Percentiles rank a stretch among this genome's conserved stretches.
phyloP scores from a whole-genome alignment of 139 green algal species.

The Volvox reticuliferus region DNA sequence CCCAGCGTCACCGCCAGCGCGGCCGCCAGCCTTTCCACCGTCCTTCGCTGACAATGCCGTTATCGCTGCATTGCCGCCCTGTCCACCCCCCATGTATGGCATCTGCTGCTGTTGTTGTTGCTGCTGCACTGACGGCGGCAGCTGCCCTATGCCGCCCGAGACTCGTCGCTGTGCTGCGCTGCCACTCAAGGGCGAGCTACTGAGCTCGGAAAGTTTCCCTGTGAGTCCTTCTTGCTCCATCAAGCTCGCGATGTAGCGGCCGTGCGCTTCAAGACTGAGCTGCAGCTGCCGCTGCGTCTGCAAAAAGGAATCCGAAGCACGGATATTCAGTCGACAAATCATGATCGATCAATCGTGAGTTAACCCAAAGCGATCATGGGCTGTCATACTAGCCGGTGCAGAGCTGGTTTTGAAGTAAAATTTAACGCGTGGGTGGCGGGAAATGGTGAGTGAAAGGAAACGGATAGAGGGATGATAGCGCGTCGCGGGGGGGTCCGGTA shows the following conservation, averaged over 20 bases:
- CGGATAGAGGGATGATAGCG: too few relatives aligned
- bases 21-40: neutral
- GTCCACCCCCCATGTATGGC: neutral
- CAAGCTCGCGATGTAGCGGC: constrained; percentile 87
- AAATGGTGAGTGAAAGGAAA: too few relatives aligned
- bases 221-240: constrained; percentile 68
- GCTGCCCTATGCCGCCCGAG: neutral
- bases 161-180: neutral
- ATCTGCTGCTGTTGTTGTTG: neutral
- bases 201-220: neutral
- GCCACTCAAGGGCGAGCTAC: neutral
- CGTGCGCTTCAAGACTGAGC: constrained; percentile 91
- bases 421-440: too few relatives aligned
- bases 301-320: too few relatives aligned
- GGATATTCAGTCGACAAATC: too few relatives aligned
- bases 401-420: too few relatives aligned
- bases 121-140: neutral
- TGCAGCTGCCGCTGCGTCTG: constrained; percentile 93
- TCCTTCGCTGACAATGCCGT: neutral
- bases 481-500: too few relatives aligned
- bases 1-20: neutral
- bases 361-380: too few relatives aligned
- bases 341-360: too few relatives aligned
- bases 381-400: too few relatives aligned
- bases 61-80: neutral